phyloP scores from a whole-genome alignment of 192 early-diverging fungal species.

The Coemansia sp. region DNA sequence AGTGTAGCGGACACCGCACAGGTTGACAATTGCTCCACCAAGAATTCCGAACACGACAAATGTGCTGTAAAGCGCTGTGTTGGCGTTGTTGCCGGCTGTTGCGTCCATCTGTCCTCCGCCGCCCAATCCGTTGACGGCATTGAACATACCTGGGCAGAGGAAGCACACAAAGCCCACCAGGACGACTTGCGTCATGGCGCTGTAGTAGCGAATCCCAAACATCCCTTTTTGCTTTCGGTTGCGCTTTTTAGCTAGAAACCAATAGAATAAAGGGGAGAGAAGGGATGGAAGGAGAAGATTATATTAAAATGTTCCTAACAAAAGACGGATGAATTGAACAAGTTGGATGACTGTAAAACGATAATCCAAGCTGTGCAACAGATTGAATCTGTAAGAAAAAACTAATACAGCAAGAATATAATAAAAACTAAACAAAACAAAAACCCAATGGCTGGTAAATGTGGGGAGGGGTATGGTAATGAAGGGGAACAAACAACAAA shows the following conservation, averaged over 20 bases:
- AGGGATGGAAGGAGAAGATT: no score
- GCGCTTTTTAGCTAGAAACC: background rate
- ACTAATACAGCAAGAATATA: no score
- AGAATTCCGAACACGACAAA: constrained; percentile 78
- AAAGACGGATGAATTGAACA: no score
- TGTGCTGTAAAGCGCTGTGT: constrained; percentile 74
- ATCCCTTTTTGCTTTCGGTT: constrained; percentile 2
- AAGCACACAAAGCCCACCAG: constrained; percentile 74
- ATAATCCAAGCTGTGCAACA: no score
- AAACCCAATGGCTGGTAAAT: no score
- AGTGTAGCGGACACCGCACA: constrained; percentile 69
- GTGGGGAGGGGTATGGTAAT: no score
- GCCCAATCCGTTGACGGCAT: constrained; percentile 66
- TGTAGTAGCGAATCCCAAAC: constrained; percentile 51
- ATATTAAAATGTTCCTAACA: no score
- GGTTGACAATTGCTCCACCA: constrained; percentile 77
- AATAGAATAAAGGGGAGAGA: no score
- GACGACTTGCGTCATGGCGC: constrained; percentile 68
- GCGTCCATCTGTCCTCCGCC: constrained; percentile 66
- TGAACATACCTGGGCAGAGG: constrained; percentile 80
- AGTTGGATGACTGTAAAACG: no score
- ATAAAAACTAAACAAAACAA: no score
- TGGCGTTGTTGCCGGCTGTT: constrained; percentile 67
- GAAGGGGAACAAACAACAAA: background rate
- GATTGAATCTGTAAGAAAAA: no score